Percentiles rank a stretch among this genome's conserved stretches.
Evolutionary conservation across 2,329 filamentous ascomycete genomes (phyloP).

Genomic region (Eutypa lata): DNA sequence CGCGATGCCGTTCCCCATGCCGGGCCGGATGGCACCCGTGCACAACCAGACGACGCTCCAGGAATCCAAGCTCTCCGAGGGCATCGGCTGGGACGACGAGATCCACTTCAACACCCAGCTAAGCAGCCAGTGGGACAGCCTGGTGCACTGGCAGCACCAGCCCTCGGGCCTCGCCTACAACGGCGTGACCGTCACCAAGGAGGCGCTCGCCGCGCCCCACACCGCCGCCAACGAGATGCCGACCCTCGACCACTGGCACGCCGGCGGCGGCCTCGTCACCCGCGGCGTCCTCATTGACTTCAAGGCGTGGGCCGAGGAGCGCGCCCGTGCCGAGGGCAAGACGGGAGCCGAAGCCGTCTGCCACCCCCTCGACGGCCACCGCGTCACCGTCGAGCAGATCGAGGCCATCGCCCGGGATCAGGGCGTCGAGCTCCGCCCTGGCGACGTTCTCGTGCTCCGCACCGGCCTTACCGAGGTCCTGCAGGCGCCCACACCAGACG

Average conservation of each 20-base stretch:
- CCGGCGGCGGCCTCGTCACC: constrained; percentile 48
- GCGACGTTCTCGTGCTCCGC: constrained; percentile 65
- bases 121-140: constrained; percentile 55
- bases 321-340: constrained; percentile 45
- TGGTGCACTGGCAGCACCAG: constrained; percentile 45
- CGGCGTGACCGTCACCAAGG: constrained; percentile 36
- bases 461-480: constrained; percentile 61
- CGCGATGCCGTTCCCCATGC: constrained; percentile 33
- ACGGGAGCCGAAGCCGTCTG: constrained; percentile 39
- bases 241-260: constrained; percentile 49
- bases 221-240: constrained; percentile 32
- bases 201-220: constrained; percentile 25
- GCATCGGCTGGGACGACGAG: constrained; percentile 44
- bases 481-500: constrained; percentile 38
- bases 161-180: constrained; percentile 47
- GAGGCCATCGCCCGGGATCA: constrained; percentile 57
- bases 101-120: constrained; percentile 54
- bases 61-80: constrained; percentile 24
- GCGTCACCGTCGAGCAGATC: constrained; percentile 53
- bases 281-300: constrained; percentile 58
- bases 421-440: constrained; percentile 60
- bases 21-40: constrained; percentile 30
- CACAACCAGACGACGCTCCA: constrained; percentile 36
- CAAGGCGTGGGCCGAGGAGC: constrained; percentile 31
- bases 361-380: constrained; percentile 49